These are phyloP conservation scores for Scedosporium dehoogii DNA, from an alignment of 2,329 filamentous ascomycete species.

Conservation along the genomic window DNA sequence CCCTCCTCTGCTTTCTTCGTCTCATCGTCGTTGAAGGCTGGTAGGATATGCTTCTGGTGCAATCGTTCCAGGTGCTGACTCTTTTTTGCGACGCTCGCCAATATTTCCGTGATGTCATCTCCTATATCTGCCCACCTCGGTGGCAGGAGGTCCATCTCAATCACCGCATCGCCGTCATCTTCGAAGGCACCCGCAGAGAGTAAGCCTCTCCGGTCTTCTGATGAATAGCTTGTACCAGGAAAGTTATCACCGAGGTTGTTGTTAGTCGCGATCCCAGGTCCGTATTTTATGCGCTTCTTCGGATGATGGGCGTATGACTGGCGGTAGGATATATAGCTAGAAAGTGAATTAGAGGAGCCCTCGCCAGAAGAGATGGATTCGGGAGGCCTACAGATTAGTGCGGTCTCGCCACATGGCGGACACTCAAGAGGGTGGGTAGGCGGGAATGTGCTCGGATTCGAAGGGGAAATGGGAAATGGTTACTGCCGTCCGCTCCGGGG, in stretches of 20 bases:
- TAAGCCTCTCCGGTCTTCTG: slow-evolving; percentile 61
- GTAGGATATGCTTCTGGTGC: slow-evolving; percentile 93
- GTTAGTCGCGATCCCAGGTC: slow-evolving; percentile 38
- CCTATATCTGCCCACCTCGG: slow-evolving; percentile 93
- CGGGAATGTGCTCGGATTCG: not conserved
- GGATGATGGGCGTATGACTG: slow-evolving; percentile 97
- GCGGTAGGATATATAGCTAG: slow-evolving; percentile 94
- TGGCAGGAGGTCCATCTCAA: slow-evolving; percentile 95
- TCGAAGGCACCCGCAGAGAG: slow-evolving; percentile 69
- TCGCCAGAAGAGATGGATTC: slow-evolving; percentile 19
- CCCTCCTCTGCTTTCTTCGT: slow-evolving; percentile 77
- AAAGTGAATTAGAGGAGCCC: slow-evolving; percentile 15
- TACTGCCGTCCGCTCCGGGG: too few relatives aligned
- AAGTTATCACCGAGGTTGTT: slow-evolving; percentile 53
- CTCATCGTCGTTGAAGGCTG: slow-evolving; percentile 92
- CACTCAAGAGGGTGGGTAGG: slow-evolving; percentile 18
- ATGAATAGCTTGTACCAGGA: slow-evolving; percentile 34
- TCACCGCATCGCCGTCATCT: slow-evolving; percentile 87
- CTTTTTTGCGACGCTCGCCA: slow-evolving; percentile 72
- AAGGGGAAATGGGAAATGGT: too few relatives aligned
- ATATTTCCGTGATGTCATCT: slow-evolving; percentile 79
- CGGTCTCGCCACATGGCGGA: slow-evolving; percentile 96
- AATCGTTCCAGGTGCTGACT: slow-evolving; percentile 80
- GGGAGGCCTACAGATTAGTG: slow-evolving; percentile 74
- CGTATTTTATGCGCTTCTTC: slow-evolving; percentile 68